Conservation (phyloP, 257 asterid genomes). For the Solanum appendiculatum region DNA sequence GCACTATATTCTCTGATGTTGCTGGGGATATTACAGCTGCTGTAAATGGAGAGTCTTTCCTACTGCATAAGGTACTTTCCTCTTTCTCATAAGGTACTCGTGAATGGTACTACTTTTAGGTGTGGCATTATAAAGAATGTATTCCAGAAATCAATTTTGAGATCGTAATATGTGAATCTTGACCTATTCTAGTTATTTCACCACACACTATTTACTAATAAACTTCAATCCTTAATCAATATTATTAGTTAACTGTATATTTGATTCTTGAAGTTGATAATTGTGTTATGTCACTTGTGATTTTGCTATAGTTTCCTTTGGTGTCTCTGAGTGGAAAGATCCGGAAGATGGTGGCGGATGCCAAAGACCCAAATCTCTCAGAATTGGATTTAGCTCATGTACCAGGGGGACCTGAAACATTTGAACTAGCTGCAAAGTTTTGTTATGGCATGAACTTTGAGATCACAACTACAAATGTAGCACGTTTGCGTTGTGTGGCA, state of each 20-base stretch:
- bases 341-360: constrained; percentile 45
- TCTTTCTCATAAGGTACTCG: too few species aligned
- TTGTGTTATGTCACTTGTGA: background rate
- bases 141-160: background rate
- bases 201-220: background rate
- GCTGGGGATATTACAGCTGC: constrained; percentile 55
- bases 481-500: constrained; percentile 51
- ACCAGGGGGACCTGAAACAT: constrained; percentile 61
- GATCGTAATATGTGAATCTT: background rate
- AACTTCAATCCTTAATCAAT: background rate
- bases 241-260: background rate
- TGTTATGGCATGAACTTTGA: constrained; percentile 67
- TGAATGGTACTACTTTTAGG: background rate
- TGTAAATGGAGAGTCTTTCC: constrained; percentile 43
- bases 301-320: constrained; percentile 46
- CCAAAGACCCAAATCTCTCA: constrained; percentile 29
- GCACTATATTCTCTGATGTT: constrained; percentile 56
- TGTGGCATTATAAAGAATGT: background rate
- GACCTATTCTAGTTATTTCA: background rate
- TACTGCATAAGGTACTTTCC: constrained; percentile 44
- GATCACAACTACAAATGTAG: constrained; percentile 51
- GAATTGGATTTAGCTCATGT: constrained; percentile 36
- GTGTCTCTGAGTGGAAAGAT: constrained; percentile 64
- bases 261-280: background rate
- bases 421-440: constrained; percentile 62